These are phyloP conservation scores for Mucor mucedo DNA, from an alignment of 371 early-diverging fungal species.

Conservation along the genomic window DNA sequence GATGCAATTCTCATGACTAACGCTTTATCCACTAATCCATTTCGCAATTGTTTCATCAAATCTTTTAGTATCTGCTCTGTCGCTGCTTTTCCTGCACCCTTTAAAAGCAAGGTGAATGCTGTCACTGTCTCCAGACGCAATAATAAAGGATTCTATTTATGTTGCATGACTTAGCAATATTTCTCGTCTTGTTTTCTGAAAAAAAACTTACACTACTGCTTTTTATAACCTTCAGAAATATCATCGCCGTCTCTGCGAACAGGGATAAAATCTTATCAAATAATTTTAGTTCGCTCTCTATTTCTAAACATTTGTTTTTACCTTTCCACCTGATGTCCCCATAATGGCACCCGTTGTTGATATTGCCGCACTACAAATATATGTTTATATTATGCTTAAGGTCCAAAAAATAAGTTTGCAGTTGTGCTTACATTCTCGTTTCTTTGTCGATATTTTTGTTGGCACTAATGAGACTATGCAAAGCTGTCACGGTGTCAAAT, in stretches of 20 bases:
- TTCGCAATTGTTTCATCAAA: constrained; percentile 68
- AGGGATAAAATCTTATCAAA: constrained; percentile 66
- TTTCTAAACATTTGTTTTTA: constrained; percentile 10
- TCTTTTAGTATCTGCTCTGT: constrained; percentile 79
- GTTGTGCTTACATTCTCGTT: constrained; percentile 53
- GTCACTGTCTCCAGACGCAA: constrained; percentile 75
- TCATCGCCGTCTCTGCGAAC: constrained; percentile 77
- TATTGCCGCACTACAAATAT: constrained; percentile 70
- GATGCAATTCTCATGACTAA: constrained; percentile 73
- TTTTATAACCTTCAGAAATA: constrained; percentile 70
- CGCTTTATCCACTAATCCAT: constrained; percentile 77
- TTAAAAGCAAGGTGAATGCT: constrained; percentile 69
- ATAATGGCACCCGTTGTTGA: constrained; percentile 74
- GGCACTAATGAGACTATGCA: constrained; percentile 66
- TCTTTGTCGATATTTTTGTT: constrained; percentile 75
- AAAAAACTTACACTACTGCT: constrained; percentile 64
- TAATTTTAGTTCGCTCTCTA: neutral
- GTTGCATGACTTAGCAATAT: neutral
- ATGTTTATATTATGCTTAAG: neutral
- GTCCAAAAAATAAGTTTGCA: neutral
- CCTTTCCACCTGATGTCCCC: constrained; percentile 71
- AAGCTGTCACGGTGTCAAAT: constrained; percentile 77
- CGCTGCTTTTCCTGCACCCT: constrained; percentile 82
- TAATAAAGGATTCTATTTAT: constrained; percentile 60
- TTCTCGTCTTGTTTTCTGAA: neutral